These are phyloP conservation scores for Tilletia setariae DNA, from an alignment of 1,284 basidiomycete genomes.

Conservation along the genomic window DNA sequence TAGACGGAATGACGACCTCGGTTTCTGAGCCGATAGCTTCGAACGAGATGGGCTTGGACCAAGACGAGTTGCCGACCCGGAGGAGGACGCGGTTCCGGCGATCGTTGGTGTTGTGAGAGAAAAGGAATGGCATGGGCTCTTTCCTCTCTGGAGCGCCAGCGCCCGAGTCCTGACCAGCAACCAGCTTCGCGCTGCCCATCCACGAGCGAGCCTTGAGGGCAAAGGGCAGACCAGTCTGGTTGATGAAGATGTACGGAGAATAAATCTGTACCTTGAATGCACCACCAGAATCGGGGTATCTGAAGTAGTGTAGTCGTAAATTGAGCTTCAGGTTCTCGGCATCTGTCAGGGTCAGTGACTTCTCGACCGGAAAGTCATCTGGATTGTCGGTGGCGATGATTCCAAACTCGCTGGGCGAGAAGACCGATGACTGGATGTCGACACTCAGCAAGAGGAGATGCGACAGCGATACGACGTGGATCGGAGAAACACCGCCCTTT, in stretches of 20 bases:
- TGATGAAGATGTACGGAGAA: constrained; percentile 84
- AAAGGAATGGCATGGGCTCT: constrained; percentile 59
- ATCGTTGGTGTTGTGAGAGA: constrained; percentile 76
- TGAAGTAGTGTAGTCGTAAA: constrained; percentile 74
- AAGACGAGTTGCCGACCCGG: constrained; percentile 77
- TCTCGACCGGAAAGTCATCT: constrained; percentile 83
- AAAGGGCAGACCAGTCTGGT: constrained; percentile 88
- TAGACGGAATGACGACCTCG: constrained; percentile 72
- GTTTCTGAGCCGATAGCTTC: constrained; percentile 89
- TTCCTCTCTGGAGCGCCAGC: constrained; percentile 20
- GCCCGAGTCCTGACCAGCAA: constrained; percentile 69
- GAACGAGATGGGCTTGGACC: constrained; percentile 66
- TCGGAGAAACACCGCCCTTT: constrained; percentile 90
- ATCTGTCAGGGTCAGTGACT: constrained; percentile 71
- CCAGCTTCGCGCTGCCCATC: constrained; percentile 69
- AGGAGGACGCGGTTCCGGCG: constrained; percentile 81
- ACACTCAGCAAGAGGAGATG: constrained; percentile 91
- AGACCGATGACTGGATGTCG: constrained; percentile 73
- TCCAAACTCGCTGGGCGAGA: constrained; percentile 93
- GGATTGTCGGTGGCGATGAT: constrained; percentile 94
- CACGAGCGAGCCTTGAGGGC: constrained; percentile 72
- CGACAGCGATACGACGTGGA: constrained; percentile 91
- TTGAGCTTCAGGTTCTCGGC: constrained; percentile 73
- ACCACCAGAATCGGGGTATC: constrained; percentile 85
- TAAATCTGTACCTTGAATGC: constrained; percentile 98